Percentiles rank a stretch among this genome's conserved stretches.
Evolutionary conservation across 1,284 basidiomycete genomes (phyloP).

Genomic region (Schizopora paradoxa): DNA sequence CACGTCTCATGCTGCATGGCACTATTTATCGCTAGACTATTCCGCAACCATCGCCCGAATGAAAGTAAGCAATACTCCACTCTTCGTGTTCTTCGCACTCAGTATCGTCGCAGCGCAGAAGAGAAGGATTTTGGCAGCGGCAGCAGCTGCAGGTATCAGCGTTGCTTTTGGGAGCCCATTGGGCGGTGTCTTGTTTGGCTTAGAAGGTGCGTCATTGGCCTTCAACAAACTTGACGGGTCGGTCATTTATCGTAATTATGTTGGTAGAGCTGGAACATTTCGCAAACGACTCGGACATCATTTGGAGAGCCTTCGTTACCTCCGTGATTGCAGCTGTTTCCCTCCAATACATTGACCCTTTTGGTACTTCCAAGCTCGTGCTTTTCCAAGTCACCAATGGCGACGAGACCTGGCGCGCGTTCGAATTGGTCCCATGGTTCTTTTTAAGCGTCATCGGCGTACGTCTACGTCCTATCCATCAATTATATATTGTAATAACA

Average conservation of each 20-base stretch:
- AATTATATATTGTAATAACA: background rate
- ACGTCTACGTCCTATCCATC: slow-evolving; percentile 18
- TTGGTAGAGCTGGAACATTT: slow-evolving; percentile 59
- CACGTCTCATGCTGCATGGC: slow-evolving; percentile 70
- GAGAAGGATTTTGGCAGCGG: slow-evolving; percentile 60
- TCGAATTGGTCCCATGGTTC: slow-evolving; percentile 68
- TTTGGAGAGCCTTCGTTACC: slow-evolving; percentile 74
- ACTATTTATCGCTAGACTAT: slow-evolving; percentile 47
- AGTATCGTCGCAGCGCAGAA: slow-evolving; percentile 46
- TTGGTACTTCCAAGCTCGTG: slow-evolving; percentile 69
- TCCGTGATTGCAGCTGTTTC: slow-evolving; percentile 67
- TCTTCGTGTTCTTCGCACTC: background rate
- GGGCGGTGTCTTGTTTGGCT: slow-evolving; percentile 68
- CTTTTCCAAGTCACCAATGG: slow-evolving; percentile 62
- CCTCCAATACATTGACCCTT: slow-evolving; percentile 68
- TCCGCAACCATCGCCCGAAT: slow-evolving; percentile 52
- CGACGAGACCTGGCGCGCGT: slow-evolving; percentile 60
- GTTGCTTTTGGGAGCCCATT: slow-evolving; percentile 73
- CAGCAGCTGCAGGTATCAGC: slow-evolving; percentile 67
- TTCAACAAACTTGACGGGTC: too few species aligned
- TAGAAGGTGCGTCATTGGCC: slow-evolving; percentile 43
- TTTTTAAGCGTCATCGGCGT: slow-evolving; percentile 57
- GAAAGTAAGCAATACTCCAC: slow-evolving; percentile 41
- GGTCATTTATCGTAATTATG: background rate
- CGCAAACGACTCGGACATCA: slow-evolving; percentile 62